Conservation (phyloP, 2,329 filamentous ascomycete species). For the Aspergillus sp. region DNA sequence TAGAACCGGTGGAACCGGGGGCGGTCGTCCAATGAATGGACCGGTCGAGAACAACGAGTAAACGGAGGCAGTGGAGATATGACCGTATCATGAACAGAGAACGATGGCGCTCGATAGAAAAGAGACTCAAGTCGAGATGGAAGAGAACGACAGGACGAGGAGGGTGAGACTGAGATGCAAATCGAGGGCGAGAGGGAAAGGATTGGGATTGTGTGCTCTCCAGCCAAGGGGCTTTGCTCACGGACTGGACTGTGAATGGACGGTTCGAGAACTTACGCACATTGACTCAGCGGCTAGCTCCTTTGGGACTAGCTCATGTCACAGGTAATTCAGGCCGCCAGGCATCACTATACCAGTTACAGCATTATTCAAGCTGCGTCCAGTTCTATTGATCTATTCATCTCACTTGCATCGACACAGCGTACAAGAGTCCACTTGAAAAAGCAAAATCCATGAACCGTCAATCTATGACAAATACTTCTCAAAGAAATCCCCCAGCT, state of each 20-base stretch:
- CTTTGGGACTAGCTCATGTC: background rate
- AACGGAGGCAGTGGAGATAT: conserved; percentile 1
- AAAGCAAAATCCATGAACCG: no score
- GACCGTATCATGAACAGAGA: background rate
- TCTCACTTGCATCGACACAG: no score
- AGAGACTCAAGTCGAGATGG: background rate
- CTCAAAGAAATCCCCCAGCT: conserved; percentile 27
- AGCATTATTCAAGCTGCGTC: no score
- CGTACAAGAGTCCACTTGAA: no score
- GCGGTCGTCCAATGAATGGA: conserved; percentile 7
- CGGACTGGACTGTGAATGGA: conserved; percentile 5
- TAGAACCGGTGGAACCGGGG: conserved; percentile 8
- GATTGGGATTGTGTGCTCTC: conserved; percentile 14
- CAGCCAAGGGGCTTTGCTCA: conserved; percentile 5
- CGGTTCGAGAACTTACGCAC: conserved; percentile 3
- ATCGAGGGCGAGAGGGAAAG: background rate
- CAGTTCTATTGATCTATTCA: no score
- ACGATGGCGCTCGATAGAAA: background rate
- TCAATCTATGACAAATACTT: conserved; percentile 14
- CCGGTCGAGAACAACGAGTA: conserved; percentile 8
- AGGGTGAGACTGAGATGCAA: background rate
- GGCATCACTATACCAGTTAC: background rate
- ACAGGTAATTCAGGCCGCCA: background rate
- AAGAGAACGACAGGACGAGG: background rate
- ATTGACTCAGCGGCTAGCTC: conserved; percentile 5